Percentiles rank a stretch among this genome's conserved stretches.
These are phyloP conservation scores for Chiua virens DNA, from an alignment of 768 basidiomycete species.

Conservation along the genomic window DNA sequence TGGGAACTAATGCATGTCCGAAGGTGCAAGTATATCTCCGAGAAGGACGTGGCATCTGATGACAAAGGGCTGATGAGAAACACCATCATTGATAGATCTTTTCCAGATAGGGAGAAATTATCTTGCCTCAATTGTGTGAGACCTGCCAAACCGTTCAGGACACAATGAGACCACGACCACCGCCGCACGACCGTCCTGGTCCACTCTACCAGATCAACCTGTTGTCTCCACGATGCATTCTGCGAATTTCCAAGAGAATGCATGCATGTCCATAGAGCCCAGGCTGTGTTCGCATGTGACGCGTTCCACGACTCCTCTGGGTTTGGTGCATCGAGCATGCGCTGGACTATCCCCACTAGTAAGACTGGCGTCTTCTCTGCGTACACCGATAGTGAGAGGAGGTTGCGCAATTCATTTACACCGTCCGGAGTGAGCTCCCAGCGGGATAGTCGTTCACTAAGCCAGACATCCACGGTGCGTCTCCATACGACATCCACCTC, in stretches of 20 bases:
- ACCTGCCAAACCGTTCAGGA: constrained; percentile 53
- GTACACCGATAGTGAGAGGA: constrained; percentile 53
- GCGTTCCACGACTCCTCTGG: constrained; percentile 33
- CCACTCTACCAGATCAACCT: constrained; percentile 53
- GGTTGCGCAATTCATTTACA: constrained; percentile 53
- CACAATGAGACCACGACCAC: constrained; percentile 61
- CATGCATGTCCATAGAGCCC: constrained; percentile 64
- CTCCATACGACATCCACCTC: constrained; percentile 63
- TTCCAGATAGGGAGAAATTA: not conserved
- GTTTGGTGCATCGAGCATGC: constrained; percentile 32
- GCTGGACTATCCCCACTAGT: constrained; percentile 46
- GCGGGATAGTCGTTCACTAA: constrained; percentile 40
- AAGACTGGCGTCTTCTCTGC: constrained; percentile 45
- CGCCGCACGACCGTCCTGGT: constrained; percentile 39
- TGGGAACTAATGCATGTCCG: constrained; percentile 66
- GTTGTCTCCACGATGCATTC: constrained; percentile 45
- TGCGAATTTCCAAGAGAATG: constrained; percentile 41
- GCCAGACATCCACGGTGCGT: constrained; percentile 51
- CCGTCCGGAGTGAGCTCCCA: constrained; percentile 42
- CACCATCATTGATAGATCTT: not conserved
- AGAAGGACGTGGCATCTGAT: constrained; percentile 36
- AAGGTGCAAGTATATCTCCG: constrained; percentile 53
- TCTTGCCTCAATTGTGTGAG: constrained; percentile 49
- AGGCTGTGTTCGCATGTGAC: constrained; percentile 44
- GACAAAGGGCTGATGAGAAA: constrained; percentile 16